These are phyloP conservation scores for Saccharum hybrid DNA, from an alignment of 202 grass and related monocot genomes.

Conservation along the genomic window DNA sequence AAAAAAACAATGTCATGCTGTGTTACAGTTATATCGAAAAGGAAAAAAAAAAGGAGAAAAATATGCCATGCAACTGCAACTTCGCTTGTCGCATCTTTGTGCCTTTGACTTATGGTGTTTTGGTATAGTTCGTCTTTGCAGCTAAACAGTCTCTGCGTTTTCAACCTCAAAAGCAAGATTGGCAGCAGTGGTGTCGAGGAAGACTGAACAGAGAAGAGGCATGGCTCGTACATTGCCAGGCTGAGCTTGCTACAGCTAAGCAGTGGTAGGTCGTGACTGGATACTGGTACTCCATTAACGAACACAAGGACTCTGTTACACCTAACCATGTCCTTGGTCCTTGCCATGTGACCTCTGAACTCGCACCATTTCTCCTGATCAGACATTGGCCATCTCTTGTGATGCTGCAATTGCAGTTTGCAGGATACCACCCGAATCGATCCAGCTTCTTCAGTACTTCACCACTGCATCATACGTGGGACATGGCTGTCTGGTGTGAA, in stretches of 20 bases:
- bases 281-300: neutral
- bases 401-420: neutral
- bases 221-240: neutral
- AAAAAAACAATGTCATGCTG: constrained; percentile 21
- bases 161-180: neutral
- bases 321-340: neutral
- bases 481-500: too few relatives aligned
- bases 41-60: neutral
- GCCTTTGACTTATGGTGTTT: neutral
- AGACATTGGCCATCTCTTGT: neutral
- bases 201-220: neutral
- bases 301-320: neutral
- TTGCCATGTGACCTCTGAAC: constrained; percentile 9
- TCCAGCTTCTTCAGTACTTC: neutral
- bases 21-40: neutral
- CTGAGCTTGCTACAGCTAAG: neutral
- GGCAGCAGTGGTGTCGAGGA: neutral
- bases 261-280: neutral
- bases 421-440: neutral
- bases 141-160: neutral
- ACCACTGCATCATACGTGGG: neutral
- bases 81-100: neutral
- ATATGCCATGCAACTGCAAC: neutral
- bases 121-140: neutral
- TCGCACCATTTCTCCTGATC: neutral